A percentile compares a stretch with the other conserved stretches of the same genome.
These are phyloP conservation scores for Corchorus olitorius DNA, from an alignment of 345 rosid species.

Conservation along the genomic window DNA sequence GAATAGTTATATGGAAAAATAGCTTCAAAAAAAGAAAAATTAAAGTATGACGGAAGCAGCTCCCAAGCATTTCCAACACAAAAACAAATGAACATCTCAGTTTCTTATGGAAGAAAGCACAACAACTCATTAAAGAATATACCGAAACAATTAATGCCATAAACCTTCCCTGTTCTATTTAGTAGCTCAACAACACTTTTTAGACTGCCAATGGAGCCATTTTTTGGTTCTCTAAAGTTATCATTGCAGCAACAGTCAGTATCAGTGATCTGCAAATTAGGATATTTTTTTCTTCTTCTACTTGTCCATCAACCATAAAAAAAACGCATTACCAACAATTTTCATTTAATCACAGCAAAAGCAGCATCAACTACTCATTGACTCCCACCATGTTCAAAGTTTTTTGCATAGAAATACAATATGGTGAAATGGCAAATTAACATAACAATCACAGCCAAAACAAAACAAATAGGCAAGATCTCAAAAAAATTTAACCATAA, in stretches of 20 bases:
- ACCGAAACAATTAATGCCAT: constrained; percentile 3
- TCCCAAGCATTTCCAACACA: constrained; percentile 7
- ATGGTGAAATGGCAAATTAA: too few relatives aligned
- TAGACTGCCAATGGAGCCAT: constrained; percentile 50
- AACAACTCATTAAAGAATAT: neutral
- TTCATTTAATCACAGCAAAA: too few relatives aligned
- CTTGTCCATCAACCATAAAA: constrained; percentile 44
- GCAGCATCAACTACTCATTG: too few relatives aligned
- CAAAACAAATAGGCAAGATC: too few relatives aligned
- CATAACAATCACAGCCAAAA: too few relatives aligned
- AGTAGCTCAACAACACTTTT: constrained; percentile 67
- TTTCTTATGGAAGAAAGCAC: neutral
- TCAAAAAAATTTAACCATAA: too few relatives aligned
- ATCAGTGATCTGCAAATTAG: constrained; percentile 72
- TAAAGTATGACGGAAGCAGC: neutral
- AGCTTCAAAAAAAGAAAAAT: neutral
- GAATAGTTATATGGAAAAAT: neutral
- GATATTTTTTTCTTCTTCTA: constrained; percentile 55
- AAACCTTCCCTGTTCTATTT: constrained; percentile 83
- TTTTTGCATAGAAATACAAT: too few relatives aligned
- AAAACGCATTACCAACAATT: too few relatives aligned
- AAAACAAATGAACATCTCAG: constrained; percentile 7
- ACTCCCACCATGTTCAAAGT: too few relatives aligned
- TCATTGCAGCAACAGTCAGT: constrained; percentile 67
- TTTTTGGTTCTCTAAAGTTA: constrained; percentile 70